A percentile compares a stretch with the other conserved stretches of the same genome.
phyloP scores from a whole-genome alignment of 176 grass and related monocot genomes.

The Otatea glauca region DNA sequence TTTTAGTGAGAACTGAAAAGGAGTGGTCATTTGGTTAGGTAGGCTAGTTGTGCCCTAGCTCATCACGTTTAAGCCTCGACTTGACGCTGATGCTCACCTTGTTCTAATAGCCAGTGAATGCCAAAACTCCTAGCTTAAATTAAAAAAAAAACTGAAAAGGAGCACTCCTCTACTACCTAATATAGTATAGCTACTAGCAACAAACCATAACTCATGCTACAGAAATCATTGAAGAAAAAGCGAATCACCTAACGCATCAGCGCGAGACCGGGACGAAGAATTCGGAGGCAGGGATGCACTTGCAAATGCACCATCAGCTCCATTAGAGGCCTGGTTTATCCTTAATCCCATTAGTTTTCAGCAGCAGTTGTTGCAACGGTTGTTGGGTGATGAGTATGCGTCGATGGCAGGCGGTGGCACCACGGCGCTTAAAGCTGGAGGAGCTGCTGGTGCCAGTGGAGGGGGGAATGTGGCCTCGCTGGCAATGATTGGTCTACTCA shows the following conservation, averaged over 20 bases:
- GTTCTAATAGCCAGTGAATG: too few relatives aligned
- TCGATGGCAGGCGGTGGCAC: slow-evolving; percentile 36
- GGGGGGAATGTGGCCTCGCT: slow-evolving; percentile 47
- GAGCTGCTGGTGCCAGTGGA: slow-evolving; percentile 44
- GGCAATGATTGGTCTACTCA: slow-evolving; percentile 85
- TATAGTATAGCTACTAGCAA: neutral
- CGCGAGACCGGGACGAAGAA: neutral
- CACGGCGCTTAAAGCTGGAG: slow-evolving; percentile 50
- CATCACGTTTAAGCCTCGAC: too few relatives aligned
- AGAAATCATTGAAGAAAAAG: slow-evolving; percentile 35
- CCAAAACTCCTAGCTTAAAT: too few relatives aligned
- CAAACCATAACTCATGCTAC: neutral
- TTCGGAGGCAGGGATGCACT: too few relatives aligned
- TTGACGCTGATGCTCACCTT: too few relatives aligned
- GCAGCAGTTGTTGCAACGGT: slow-evolving; percentile 40
- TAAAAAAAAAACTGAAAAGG: neutral
- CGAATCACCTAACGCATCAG: slow-evolving; percentile 24
- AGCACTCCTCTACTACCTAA: neutral
- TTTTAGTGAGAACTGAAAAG: neutral
- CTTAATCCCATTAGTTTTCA: neutral
- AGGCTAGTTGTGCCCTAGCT: too few relatives aligned
- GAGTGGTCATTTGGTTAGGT: too few relatives aligned
- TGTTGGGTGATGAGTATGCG: slow-evolving; percentile 47
- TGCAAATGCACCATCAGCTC: neutral
- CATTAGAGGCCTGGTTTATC: slow-evolving; percentile 39